A percentile compares a stretch with the other conserved stretches of the same genome.
Evolutionary conservation across 805 yeast species (phyloP).

Genomic region (Ogataea zsoltii): DNA sequence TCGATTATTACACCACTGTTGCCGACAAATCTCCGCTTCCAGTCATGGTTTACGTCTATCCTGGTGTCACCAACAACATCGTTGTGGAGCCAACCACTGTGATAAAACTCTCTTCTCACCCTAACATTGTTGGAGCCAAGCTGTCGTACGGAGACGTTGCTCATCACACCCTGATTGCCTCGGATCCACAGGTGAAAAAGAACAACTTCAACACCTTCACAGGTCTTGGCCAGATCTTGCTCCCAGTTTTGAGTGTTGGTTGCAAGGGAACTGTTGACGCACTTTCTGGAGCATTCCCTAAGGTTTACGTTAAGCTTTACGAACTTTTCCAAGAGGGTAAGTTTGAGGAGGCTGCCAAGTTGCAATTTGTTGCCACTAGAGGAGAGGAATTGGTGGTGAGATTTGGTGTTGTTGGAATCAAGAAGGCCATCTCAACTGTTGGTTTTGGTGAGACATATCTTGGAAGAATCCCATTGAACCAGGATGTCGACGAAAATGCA

Average conservation of each 20-base stretch:
- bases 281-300: conserved; percentile 53
- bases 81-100: conserved; percentile 40
- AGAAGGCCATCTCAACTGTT: conserved; percentile 41
- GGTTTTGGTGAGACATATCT: conserved; percentile 45
- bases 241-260: conserved; percentile 50
- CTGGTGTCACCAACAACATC: conserved; percentile 49
- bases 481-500: conserved; percentile 33
- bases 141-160: conserved; percentile 53
- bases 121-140: conserved; percentile 53
- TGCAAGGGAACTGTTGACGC: conserved; percentile 55
- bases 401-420: conserved; percentile 49
- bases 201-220: conserved; percentile 46
- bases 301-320: conserved; percentile 44
- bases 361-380: conserved; percentile 44
- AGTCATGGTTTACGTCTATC: conserved; percentile 47
- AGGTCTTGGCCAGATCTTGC: conserved; percentile 52
- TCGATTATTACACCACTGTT: conserved; percentile 44
- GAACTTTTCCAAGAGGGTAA: conserved; percentile 42
- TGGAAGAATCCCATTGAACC: conserved; percentile 50
- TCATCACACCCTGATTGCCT: conserved; percentile 45
- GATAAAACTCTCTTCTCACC: conserved; percentile 43
- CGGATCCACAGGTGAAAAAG: conserved; percentile 39
- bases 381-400: conserved; percentile 47
- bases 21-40: conserved; percentile 46
- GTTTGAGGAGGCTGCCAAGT: conserved; percentile 39